Percentiles rank a stretch among this genome's conserved stretches.
These are phyloP conservation scores for Nemania sp. DNA, from an alignment of 2,329 filamentous ascomycete species.

Conservation along the genomic window DNA sequence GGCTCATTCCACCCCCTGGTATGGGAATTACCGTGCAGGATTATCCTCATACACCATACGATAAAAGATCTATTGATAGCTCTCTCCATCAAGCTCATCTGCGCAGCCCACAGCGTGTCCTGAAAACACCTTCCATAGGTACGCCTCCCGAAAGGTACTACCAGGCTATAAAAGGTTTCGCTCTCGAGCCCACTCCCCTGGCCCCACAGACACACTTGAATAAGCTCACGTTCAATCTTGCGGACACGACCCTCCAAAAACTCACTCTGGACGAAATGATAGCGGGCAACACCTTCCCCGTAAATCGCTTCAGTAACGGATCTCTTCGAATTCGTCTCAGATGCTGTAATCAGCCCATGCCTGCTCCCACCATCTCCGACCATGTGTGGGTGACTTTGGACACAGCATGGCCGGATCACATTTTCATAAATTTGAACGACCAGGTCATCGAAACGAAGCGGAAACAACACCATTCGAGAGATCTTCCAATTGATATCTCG, in stretches of 20 bases:
- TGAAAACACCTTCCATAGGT: constrained; percentile 28
- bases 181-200: constrained; percentile 50
- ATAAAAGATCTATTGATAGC: constrained; percentile 47
- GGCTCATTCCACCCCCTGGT: constrained; percentile 31
- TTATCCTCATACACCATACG: constrained; percentile 48
- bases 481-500: constrained; percentile 78
- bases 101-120: constrained; percentile 54
- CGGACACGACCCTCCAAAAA: constrained; percentile 41
- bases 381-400: constrained; percentile 66
- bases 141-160: constrained; percentile 51
- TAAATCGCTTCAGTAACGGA: constrained; percentile 52
- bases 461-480: constrained; percentile 74
- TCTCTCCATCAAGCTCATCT: constrained; percentile 53
- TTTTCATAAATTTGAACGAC: constrained; percentile 72
- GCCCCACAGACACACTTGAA: constrained; percentile 45
- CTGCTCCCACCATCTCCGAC: constrained; percentile 44
- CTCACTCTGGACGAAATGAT: constrained; percentile 42
- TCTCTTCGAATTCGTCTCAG: constrained; percentile 70
- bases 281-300: constrained; percentile 41
- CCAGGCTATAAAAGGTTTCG: constrained; percentile 60
- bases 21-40: constrained; percentile 40
- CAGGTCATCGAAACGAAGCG: constrained; percentile 62
- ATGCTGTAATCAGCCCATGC: constrained; percentile 52
- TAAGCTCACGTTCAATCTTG: constrained; percentile 54
- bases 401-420: constrained; percentile 70